Base-by-base conservation (phyloP, 306 rosid species). In the Fragaria vesca region DNA sequence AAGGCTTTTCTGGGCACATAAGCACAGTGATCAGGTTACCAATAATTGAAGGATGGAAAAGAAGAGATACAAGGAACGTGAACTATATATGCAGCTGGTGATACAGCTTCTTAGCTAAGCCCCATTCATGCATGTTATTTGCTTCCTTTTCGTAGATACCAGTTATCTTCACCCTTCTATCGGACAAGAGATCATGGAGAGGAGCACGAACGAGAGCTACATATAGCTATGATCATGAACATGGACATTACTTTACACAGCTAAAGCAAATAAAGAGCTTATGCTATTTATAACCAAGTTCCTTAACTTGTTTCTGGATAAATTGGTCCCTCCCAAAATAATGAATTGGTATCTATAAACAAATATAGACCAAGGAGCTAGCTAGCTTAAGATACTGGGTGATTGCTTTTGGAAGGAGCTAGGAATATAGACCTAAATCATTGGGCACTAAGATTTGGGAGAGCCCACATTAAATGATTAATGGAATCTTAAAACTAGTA, bases 391-490 rank as follows among this genome's bases (percentile, higher is more conserved):
- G 68, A 80, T 84, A 80, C 58, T 63, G 17, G 58, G 34, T 3
- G 70, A 77, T 67, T 85, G 77, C 72, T 75, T 65, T 36, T 34
- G 6, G 47, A 66, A 67, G 78, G 81, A 69, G 26, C 26, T 24
- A 24, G 86, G 84, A 70, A 60, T 61, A 66, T 55, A 78, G 78
- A 71, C 45, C 67, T 68, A 85, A 71, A 78, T 82, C 79, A 87
- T 89, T 89, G 91, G 93, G 80, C 88, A 84, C 80, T 87, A 51
- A 55, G 93, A 91, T 87, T 86, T 85, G 87, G 81, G 83, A 86
- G 88, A 87, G 84, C 80, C 89, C 84, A 86, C 90, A 83, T 79
- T 54, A 40, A 82, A 77, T 72, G 81, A 78, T 85, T 62, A 81
- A 79, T 66, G 83, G 91, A 78, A 87, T 84, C 79, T 68, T 7